Base-by-base conservation (phyloP, 225 moss, liverwort and hornwort genomes). In the Climacium dendroides region DNA sequence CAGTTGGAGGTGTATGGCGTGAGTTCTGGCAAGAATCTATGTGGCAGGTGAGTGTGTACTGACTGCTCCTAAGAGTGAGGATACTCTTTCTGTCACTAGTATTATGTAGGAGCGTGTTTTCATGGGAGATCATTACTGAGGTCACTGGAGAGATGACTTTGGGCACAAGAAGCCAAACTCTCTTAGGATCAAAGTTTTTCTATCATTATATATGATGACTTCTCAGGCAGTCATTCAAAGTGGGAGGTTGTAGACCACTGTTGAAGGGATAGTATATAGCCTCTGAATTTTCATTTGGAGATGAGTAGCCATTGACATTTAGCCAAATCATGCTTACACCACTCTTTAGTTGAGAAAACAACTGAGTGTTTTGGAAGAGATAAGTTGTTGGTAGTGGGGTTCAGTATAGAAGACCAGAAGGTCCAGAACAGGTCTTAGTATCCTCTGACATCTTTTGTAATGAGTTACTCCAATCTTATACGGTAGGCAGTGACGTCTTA, bases 11-110 rank as follows among this genome's bases (percentile, higher is more conserved):
- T 82, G 99, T 99, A 32, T 99, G 99, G 99, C 97, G 95, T 62
- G 99, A 99, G 65, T 95, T 92, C 53, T 99, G 99, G 99, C 97
- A 94, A 89, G 99, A 99, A 90, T 90, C 96, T 37, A 97, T 99
- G 99, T 96, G 99, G 99, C 99, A 99, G 95, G 96, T 98, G 71
- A 50, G 79, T 54, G 72, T 39, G 79, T 86, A 39, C 59, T 82
- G 54, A 24, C 28, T 47, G 20, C 50, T 43, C 57, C 30, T 61
- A 50, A 55, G 41, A 52, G 37, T 52, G 11, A 74, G 48, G 37
- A 19, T 39, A 69, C 39, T 4, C 39, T 71, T 58, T 83, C 32
- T 32, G 71, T 41, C 83, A 52, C 32, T 58, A 83, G 14, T 11
- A 32, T 23, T 32, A 43, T 45, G 14, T 71, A 23, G 22, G 34